Evolutionary conservation across 768 basidiomycete genomes (phyloP).

Genomic region (Tulasnella sp.): DNA sequence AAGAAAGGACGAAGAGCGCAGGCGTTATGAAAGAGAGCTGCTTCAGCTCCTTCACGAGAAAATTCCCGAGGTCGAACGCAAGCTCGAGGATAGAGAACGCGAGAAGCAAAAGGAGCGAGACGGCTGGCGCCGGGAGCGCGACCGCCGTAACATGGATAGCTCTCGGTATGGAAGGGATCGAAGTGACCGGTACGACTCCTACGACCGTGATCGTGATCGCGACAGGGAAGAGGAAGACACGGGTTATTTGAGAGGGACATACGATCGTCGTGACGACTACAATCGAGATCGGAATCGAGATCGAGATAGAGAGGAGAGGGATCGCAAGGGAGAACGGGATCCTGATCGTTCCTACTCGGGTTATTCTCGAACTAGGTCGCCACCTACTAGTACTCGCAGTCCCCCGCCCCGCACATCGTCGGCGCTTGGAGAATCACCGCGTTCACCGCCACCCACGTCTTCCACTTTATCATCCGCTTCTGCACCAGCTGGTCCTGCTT

Average conservation of each 20-base stretch:
- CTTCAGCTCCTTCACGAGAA: conserved; percentile 78
- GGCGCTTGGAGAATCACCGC: conserved; percentile 21
- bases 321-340: conserved; percentile 23
- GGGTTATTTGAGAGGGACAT: conserved; percentile 14
- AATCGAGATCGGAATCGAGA: conserved; percentile 31
- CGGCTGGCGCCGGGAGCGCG: conserved; percentile 67
- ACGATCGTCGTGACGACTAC: conserved; percentile 26
- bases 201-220: conserved; percentile 30
- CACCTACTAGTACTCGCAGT: conserved; percentile 30
- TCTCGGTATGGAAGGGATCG: conserved; percentile 36
- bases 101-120: conserved; percentile 66
- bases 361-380: conserved; percentile 20
- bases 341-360: conserved; percentile 20
- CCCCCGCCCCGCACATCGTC: conserved; percentile 33
- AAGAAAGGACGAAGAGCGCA: conserved; percentile 72
- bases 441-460: conserved; percentile 19
- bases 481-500: conserved; percentile 18
- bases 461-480: conserved; percentile 37
- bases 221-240: conserved; percentile 27
- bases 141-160: conserved; percentile 64
- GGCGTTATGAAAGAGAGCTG: conserved; percentile 80
- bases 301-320: conserved; percentile 33
- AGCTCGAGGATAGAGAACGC: conserved; percentile 67
- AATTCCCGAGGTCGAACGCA: conserved; percentile 80
- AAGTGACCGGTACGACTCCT: conserved; percentile 18